Base-by-base conservation (phyloP, 371 early-diverging fungal genomes). In the Coemansia sp. region DNA sequence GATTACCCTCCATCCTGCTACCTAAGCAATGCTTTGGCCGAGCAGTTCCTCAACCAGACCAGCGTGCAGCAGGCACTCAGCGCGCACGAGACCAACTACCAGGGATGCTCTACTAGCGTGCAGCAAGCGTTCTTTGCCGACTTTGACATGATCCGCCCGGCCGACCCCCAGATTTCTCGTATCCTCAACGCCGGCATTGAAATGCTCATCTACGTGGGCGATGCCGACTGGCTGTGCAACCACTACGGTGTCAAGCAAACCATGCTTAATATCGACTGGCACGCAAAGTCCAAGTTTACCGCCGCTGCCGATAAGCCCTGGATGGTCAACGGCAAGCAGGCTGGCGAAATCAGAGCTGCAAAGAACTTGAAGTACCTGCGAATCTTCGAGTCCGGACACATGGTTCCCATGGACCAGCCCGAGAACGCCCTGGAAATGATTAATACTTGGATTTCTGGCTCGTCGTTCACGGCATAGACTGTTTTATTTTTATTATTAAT, bases 221-320 rank as follows among this genome's bases (percentile, higher is more conserved):
- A 88, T 70, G 87, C 87, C 14, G 89, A 89, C 64, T 88, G 80
- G 59, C 85, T 88, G 48, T 89, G 91, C 80, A 91, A 90, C 78
- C 91, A 91, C 91, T 85, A 89, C 72, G 94, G 94, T 53, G 93
- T 91, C 81, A 90, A 90, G 80, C 92, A 91, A 3, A 92, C 92
- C 91, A 80, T 88, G n/a, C 48, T 85, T n/a, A 82, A 80, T 29
- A 77, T 95, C 55, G 81, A 84, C 18, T 95, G 95, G 95, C 64
- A 75, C 38, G 92, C 91, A 33, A 72, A 82, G 58, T 64, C 75
- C 12, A 86, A 81, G 42, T 92, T 90, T 75, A 61, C 77, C 32
- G 46, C 16, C 16, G 71, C 71, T 1, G 6, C 5, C 1, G 67
- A 70, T 31, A 18, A 9, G 5, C 9, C 7, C 33, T 70, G 71